These are phyloP conservation scores for Flagelloscypha sp. DNA, from an alignment of 768 basidiomycete genomes.

Conservation along the genomic window DNA sequence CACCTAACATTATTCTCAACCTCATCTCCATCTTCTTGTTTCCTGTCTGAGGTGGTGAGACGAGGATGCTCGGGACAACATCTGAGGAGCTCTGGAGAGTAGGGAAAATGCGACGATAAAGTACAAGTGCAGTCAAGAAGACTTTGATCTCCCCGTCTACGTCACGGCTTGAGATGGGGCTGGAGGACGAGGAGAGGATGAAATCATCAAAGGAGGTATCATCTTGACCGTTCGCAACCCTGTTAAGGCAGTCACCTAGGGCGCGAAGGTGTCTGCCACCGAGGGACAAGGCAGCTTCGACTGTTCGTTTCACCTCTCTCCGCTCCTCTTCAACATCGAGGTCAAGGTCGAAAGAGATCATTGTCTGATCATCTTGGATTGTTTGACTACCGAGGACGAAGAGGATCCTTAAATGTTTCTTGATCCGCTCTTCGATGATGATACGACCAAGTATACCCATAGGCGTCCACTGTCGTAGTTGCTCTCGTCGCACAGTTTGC, in stretches of 20 bases:
- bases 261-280: slow-evolving; percentile 49
- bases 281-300: slow-evolving; percentile 55
- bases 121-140: slow-evolving; percentile 49
- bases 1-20: too few relatives aligned
- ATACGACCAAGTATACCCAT: slow-evolving; percentile 43
- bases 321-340: slow-evolving; percentile 26
- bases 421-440: slow-evolving; percentile 44
- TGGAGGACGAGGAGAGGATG: too few relatives aligned
- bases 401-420: slow-evolving; percentile 40
- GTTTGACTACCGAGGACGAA: too few relatives aligned
- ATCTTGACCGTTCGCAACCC: slow-evolving; percentile 39
- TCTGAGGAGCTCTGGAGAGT: slow-evolving; percentile 14
- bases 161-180: too few relatives aligned
- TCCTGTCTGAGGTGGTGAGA: too few relatives aligned
- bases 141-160: slow-evolving; percentile 41
- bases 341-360: slow-evolving; percentile 15
- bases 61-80: too few relatives aligned
- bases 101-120: slow-evolving; percentile 56
- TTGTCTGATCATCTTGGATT: too few relatives aligned
- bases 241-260: slow-evolving; percentile 49
- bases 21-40: too few relatives aligned
- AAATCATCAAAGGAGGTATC: slow-evolving; percentile 23
- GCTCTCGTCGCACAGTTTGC: slow-evolving; percentile 10
- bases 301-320: slow-evolving; percentile 36
- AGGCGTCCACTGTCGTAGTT: slow-evolving; percentile 23